These are phyloP conservation scores for Zoysia japonica DNA, from an alignment of 176 grass and related monocot genomes.

Conservation along the genomic window DNA sequence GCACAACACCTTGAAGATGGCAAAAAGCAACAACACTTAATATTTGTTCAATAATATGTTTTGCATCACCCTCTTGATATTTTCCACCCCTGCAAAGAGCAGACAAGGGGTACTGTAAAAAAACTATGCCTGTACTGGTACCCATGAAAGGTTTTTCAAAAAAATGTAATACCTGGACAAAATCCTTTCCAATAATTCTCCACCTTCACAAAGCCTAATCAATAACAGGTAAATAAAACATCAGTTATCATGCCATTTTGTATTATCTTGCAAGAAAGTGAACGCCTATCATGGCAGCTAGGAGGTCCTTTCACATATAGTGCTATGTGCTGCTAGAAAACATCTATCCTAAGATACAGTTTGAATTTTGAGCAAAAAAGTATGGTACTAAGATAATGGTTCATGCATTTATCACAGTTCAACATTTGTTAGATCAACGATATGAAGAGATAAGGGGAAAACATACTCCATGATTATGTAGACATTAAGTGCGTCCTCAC, in stretches of 20 bases:
- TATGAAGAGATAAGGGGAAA: conserved; percentile 21
- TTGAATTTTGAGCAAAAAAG: conserved; percentile 6
- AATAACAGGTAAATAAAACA: conserved; percentile 39
- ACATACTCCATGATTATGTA: conserved; percentile 99
- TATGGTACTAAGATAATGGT: conserved; percentile 5
- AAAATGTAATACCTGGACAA: conserved; percentile 80
- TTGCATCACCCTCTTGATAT: conserved; percentile 89
- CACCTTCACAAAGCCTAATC: conserved; percentile 92
- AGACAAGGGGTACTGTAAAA: conserved; percentile 31
- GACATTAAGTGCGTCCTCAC: conserved; percentile 86
- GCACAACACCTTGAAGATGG: conserved; percentile 96
- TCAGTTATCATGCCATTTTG: conserved; percentile 35
- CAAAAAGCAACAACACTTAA: conserved; percentile 96
- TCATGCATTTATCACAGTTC: conserved; percentile 10
- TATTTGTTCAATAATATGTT: conserved; percentile 89
- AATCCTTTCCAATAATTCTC: conserved; percentile 94
- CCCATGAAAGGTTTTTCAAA: conserved; percentile 7
- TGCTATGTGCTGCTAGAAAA: conserved; percentile 7
- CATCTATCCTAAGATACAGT: conserved; percentile 1
- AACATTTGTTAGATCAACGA: conserved; percentile 14
- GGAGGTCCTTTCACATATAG: background rate
- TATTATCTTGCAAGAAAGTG: conserved; percentile 22
- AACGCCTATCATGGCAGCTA: conserved; percentile 11
- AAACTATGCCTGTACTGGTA: conserved; percentile 32
- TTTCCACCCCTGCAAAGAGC: conserved; percentile 77